Conservation (phyloP, 1,139 yeast species). For the Kodamaea plutei region DNA sequence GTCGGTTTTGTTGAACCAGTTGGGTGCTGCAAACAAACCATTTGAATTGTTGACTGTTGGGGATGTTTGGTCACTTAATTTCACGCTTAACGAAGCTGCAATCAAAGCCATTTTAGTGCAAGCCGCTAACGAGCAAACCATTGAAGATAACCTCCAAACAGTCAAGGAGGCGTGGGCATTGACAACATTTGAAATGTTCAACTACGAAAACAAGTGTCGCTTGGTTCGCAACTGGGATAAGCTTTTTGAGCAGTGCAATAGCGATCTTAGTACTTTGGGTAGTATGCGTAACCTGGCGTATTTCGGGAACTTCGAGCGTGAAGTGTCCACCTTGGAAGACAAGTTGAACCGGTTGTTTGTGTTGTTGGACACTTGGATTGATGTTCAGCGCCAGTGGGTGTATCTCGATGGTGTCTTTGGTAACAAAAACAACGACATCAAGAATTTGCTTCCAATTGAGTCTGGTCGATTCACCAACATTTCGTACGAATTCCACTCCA, state of each 20-base stretch:
- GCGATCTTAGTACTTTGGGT: conserved; percentile 56
- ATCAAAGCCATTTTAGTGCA: conserved; percentile 51
- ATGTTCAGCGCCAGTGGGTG: conserved; percentile 86
- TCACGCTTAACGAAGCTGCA: conserved; percentile 40
- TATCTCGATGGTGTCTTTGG: conserved; percentile 79
- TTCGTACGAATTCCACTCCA: conserved; percentile 54
- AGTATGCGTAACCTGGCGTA: conserved; percentile 75
- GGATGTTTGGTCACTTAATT: conserved; percentile 57
- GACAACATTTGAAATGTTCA: conserved; percentile 51
- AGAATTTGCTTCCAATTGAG: conserved; percentile 65
- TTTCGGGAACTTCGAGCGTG: conserved; percentile 59
- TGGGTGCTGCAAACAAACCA: conserved; percentile 18
- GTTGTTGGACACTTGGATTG: conserved; percentile 71
- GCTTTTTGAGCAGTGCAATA: conserved; percentile 55
- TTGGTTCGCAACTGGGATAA: conserved; percentile 69
- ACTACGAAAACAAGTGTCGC: conserved; percentile 49
- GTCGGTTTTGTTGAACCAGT: conserved; percentile 43
- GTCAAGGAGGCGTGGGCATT: conserved; percentile 50
- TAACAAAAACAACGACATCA: conserved; percentile 49
- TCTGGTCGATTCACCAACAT: conserved; percentile 62
- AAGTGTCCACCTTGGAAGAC: conserved; percentile 52
- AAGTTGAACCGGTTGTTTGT: conserved; percentile 49
- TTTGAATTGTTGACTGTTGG: conserved; percentile 43
- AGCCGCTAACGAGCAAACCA: conserved; percentile 70
- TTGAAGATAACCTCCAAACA: conserved; percentile 52